phyloP scores from a whole-genome alignment of 345 rosid species.

The Lepidium didymum region DNA sequence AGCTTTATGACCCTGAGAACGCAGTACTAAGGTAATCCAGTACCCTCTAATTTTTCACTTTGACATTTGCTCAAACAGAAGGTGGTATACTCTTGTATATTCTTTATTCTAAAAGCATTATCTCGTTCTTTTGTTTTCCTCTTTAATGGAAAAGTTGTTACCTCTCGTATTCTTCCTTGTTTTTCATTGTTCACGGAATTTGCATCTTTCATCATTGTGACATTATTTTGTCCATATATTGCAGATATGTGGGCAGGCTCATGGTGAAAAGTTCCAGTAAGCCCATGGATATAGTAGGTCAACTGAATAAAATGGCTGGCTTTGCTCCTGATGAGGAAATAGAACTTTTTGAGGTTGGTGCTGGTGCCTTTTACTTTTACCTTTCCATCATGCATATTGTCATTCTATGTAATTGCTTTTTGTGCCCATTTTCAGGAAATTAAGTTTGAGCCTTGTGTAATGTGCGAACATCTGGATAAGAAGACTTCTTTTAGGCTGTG shows the following conservation, averaged over 20 bases:
- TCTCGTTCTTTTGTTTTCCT: not conserved
- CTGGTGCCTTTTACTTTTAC: not conserved
- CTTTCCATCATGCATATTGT: not conserved
- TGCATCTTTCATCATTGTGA: slow-evolving; percentile 10
- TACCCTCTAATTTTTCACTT: not conserved
- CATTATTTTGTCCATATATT: slow-evolving; percentile 11
- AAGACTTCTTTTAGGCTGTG: slow-evolving; percentile 55
- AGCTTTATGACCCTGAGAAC: slow-evolving; percentile 79
- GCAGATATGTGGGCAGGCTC: slow-evolving; percentile 82
- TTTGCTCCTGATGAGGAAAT: slow-evolving; percentile 81
- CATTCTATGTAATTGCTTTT: slow-evolving; percentile 1
- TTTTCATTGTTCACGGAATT: not conserved
- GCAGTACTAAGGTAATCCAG: slow-evolving; percentile 62
- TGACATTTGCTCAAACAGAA: slow-evolving; percentile 1
- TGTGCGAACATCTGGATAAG: slow-evolving; percentile 90
- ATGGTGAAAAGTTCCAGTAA: slow-evolving; percentile 71
- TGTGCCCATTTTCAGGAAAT: slow-evolving; percentile 58
- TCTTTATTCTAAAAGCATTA: not conserved
- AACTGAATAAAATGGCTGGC: slow-evolving; percentile 86
- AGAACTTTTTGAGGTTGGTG: slow-evolving; percentile 79
- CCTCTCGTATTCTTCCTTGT: not conserved
- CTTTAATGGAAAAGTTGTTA: not conserved
- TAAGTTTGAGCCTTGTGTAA: slow-evolving; percentile 83
- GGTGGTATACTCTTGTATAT: not conserved
- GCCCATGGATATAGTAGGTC: slow-evolving; percentile 68